A percentile compares a stretch with the other conserved stretches of the same genome.
Conservation (phyloP, 345 rosid genomes). For the Nasturtium officinale region DNA sequence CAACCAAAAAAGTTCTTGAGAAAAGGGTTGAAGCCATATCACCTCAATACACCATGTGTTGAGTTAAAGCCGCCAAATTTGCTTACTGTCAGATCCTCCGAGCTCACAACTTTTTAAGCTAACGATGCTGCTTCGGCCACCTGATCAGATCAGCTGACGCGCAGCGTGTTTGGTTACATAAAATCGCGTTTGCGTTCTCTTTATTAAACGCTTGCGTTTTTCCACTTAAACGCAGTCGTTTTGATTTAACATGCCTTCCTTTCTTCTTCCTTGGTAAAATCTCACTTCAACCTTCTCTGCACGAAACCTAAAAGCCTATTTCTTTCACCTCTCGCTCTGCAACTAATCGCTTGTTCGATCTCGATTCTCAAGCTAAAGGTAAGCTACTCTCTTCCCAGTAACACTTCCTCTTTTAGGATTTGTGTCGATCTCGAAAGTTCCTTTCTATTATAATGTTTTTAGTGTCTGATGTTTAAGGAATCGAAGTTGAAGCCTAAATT, state of each 20-base stretch:
- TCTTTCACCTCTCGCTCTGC: background rate
- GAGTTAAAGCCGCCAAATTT: background rate
- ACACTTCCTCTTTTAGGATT: background rate
- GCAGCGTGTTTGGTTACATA: background rate
- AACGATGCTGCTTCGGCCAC: conserved; percentile 12
- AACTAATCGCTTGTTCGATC: conserved; percentile 33
- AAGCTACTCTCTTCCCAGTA: conserved; percentile 4
- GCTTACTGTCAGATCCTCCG: conserved; percentile 16
- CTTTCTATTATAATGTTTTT: background rate
- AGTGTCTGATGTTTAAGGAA: background rate
- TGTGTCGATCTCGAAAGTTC: background rate
- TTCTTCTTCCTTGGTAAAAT: conserved; percentile 11
- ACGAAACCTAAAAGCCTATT: conserved; percentile 32
- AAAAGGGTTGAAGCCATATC: conserved; percentile 53
- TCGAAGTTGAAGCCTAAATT: too few relatives aligned
- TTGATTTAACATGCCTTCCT: background rate
- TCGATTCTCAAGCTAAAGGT: conserved; percentile 23
- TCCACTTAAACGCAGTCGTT: background rate
- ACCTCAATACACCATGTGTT: conserved; percentile 6
- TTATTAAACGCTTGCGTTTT: background rate
- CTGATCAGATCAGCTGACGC: background rate
- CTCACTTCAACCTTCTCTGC: conserved; percentile 35
- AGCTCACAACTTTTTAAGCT: conserved; percentile 23
- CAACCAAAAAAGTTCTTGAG: conserved; percentile 41
- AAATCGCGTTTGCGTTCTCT: conserved; percentile 20